phyloP scores from a whole-genome alignment of 495 filamentous ascomycete species.

The Penicillium coffeae region DNA sequence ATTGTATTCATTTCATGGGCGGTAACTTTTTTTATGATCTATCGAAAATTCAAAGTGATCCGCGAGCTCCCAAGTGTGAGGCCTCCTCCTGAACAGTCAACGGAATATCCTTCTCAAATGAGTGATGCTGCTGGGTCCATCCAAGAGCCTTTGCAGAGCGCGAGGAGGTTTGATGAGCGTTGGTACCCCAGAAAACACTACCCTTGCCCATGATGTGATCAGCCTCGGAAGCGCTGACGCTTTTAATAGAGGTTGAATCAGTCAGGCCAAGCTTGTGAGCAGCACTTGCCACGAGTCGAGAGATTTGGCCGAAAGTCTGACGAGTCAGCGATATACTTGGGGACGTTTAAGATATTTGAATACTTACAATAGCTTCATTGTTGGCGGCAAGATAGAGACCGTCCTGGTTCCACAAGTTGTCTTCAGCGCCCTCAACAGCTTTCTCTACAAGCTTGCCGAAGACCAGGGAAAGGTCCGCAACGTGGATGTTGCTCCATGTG shows the following conservation, averaged over 20 bases:
- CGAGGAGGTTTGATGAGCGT: slow-evolving; percentile 51
- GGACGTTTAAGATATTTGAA: not conserved
- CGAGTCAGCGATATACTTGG: not conserved
- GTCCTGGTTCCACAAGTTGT: slow-evolving; percentile 65
- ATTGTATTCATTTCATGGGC: no score
- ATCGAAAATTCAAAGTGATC: not conserved
- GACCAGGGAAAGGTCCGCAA: slow-evolving; percentile 59
- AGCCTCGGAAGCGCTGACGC: slow-evolving; percentile 20
- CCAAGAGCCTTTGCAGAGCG: slow-evolving; percentile 55
- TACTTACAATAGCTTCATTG: slow-evolving; percentile 44
- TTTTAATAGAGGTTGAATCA: slow-evolving; percentile 42
- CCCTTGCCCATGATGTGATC: slow-evolving; percentile 18
- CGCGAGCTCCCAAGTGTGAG: slow-evolving; percentile 21
- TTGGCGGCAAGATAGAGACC: slow-evolving; percentile 67
- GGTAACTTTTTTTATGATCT: not conserved
- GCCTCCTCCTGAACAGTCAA: slow-evolving; percentile 43
- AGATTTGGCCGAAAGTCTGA: slow-evolving; percentile 54
- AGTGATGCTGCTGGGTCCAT: slow-evolving; percentile 48
- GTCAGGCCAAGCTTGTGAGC: slow-evolving; percentile 56
- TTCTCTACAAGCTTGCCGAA: slow-evolving; percentile 56
- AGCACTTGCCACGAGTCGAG: slow-evolving; percentile 50
- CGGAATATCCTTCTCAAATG: slow-evolving; percentile 48
- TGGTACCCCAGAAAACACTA: slow-evolving; percentile 45
- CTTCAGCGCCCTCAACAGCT: slow-evolving; percentile 54
- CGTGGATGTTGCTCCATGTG: slow-evolving; percentile 64